Evolutionary conservation across 305 asterid species (phyloP).

Genomic region (Ilex paraguariensis): DNA sequence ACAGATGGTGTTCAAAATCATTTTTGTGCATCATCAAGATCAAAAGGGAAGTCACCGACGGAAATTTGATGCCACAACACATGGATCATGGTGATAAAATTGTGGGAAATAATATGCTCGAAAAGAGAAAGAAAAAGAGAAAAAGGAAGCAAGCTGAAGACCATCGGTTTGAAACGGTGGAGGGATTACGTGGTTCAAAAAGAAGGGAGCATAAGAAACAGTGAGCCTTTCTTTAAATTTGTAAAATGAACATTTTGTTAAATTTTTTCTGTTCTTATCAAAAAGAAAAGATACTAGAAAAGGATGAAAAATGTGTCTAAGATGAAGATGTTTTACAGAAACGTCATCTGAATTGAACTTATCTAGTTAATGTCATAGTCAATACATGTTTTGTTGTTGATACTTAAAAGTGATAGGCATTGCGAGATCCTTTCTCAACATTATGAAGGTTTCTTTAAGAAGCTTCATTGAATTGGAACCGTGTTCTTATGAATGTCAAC

Average conservation of each 20-base stretch:
- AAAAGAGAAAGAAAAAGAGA: constrained; percentile 61
- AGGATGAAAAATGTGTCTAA: too few relatives aligned
- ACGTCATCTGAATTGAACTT: too few relatives aligned
- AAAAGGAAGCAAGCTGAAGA: constrained; percentile 52
- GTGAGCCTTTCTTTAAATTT: constrained; percentile 34
- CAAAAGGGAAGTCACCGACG: constrained; percentile 43
- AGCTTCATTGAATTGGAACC: too few relatives aligned
- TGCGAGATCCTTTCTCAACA: too few relatives aligned
- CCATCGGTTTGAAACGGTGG: constrained; percentile 60
- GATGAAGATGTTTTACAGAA: too few relatives aligned
- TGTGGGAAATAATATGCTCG: constrained; percentile 20
- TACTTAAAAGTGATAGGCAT: too few relatives aligned
- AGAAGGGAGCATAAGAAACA: constrained; percentile 83
- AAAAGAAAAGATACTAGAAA: not conserved
- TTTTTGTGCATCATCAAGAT: too few relatives aligned
- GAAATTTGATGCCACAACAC: constrained; percentile 16
- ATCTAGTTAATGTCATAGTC: too few relatives aligned
- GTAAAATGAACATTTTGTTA: not conserved
- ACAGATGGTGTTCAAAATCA: too few relatives aligned
- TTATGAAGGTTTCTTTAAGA: too few relatives aligned
- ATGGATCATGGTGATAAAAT: constrained; percentile 22
- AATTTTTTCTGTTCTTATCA: not conserved
- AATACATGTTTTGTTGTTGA: too few relatives aligned
- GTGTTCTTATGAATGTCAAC: too few relatives aligned
- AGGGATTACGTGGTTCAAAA: constrained; percentile 37